Base-by-base conservation (phyloP, 441 rosid species). In the Euphorbia corollata region DNA sequence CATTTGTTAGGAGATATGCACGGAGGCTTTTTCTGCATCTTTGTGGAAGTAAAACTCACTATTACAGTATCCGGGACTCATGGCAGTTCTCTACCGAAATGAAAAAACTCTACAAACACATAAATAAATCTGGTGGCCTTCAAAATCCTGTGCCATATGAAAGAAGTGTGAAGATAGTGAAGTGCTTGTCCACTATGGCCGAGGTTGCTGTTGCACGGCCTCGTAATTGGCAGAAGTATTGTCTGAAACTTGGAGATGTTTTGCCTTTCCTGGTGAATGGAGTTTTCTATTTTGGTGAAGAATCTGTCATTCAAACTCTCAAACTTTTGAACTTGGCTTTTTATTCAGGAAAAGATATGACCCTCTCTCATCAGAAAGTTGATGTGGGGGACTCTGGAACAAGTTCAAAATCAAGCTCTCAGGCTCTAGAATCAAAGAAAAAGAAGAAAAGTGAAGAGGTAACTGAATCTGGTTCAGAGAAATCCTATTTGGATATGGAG, bases 11-110 rank as follows among this genome's bases (percentile, higher is more conserved):
- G 81, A 91, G 99, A 82, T 91, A 93, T 77, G 98, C 99, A 16
- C 87, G 99, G 84, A 87, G 98, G 81, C 93, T 96, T 65, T 96
- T 96, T 76, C 92, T 96, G 75, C 98, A 96, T 79, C 86, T 93
- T 48, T 96, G 98, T 68, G 99, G 99, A 74, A 96, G 98, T 79
- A 96, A 93, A 84, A 89, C 96, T 77, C 97, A 93, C 68, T 96
- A 93, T 78, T 96, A 96, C 81, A 91, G 90, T 73, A 85, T 96
- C 63, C 82, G 99, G 75, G 99, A 96, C 78, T 84, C 87, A 32
- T 96, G 99, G 99, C 99, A 93, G 84, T 91, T 89, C 75, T 88
- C 99, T 53, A 91, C 80, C 80, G 99, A 96, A 72, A 86, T 88
- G 81, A 93, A 86, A 79, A 88, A 77, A 77, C 80, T 96, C 41